Evolutionary conservation across 139 green algal species (phyloP).

Genomic region (Coelastrella sp.): DNA sequence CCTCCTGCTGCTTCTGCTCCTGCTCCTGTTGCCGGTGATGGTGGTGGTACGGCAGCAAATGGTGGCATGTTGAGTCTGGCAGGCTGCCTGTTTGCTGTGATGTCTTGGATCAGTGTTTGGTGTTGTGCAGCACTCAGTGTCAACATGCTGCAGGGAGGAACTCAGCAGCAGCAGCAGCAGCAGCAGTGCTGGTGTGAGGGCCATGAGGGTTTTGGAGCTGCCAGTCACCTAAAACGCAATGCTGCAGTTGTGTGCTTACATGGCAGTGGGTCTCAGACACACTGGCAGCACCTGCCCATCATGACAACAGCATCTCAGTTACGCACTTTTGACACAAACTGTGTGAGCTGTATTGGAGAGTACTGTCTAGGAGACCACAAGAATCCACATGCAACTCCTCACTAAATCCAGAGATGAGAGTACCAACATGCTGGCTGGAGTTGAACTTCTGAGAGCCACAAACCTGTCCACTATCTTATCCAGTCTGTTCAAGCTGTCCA

Average conservation of each 20-base stretch:
- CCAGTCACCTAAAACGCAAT: too few species aligned
- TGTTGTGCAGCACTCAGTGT: neutral
- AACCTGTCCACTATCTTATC: slow-evolving; percentile 12
- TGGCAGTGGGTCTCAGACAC: too few species aligned
- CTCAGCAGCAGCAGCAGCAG: neutral
- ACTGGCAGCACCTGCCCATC: too few species aligned
- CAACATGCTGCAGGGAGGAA: slow-evolving; percentile 2
- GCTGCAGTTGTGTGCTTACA: too few species aligned
- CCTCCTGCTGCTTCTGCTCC: neutral
- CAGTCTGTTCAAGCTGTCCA: slow-evolving; percentile 19
- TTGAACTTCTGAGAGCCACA: neutral
- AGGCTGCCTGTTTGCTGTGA: slow-evolving; percentile 17
- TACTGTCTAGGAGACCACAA: too few species aligned
- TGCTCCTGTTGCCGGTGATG: neutral
- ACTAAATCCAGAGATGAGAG: neutral
- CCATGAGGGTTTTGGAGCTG: too few species aligned
- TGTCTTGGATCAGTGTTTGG: neutral
- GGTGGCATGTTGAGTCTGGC: neutral
- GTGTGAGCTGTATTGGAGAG: neutral
- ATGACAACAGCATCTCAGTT: too few species aligned
- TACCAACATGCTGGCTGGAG: neutral
- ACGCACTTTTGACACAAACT: too few species aligned
- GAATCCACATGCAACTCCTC: neutral
- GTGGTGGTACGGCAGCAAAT: neutral
- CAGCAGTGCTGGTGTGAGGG: too few species aligned